A percentile compares a stretch with the other conserved stretches of the same genome.
Conservation (phyloP, 2,329 filamentous ascomycete species). For the Trichoderma cornu-damae region DNA sequence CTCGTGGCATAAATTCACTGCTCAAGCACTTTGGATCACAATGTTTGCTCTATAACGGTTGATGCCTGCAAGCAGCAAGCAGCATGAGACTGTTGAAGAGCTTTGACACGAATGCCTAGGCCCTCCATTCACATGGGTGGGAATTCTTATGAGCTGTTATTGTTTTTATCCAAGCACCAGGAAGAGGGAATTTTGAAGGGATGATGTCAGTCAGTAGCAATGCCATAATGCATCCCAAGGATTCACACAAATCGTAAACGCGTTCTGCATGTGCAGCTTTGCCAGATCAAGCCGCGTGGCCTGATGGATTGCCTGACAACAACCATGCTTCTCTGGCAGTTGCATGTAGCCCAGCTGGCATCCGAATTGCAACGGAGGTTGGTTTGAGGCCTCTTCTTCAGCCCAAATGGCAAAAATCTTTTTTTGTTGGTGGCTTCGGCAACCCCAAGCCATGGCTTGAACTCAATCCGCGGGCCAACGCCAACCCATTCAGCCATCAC, state of each 20-base stretch:
- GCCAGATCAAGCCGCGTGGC: slow-evolving; percentile 3
- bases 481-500: not conserved
- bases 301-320: not conserved
- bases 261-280: not conserved
- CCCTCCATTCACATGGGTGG: too few species aligned
- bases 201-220: not conserved
- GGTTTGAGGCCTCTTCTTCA: too few species aligned
- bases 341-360: too few species aligned
- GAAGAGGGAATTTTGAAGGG: not conserved
- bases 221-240: not conserved
- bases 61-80: not conserved
- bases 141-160: too few species aligned
- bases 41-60: too few species aligned
- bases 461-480: slow-evolving; percentile 7
- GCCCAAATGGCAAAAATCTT: not conserved
- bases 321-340: not conserved
- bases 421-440: slow-evolving; percentile 3
- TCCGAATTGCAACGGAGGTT: not conserved
- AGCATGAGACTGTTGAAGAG: not conserved
- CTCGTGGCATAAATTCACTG: not conserved
- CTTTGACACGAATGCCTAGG: not conserved
- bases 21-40: too few species aligned
- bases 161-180: too few species aligned
- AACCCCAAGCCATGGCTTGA: slow-evolving; percentile 9
- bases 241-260: not conserved